phyloP scores from a whole-genome alignment of 2,329 filamentous ascomycete species.

The Venturia pyrina region DNA sequence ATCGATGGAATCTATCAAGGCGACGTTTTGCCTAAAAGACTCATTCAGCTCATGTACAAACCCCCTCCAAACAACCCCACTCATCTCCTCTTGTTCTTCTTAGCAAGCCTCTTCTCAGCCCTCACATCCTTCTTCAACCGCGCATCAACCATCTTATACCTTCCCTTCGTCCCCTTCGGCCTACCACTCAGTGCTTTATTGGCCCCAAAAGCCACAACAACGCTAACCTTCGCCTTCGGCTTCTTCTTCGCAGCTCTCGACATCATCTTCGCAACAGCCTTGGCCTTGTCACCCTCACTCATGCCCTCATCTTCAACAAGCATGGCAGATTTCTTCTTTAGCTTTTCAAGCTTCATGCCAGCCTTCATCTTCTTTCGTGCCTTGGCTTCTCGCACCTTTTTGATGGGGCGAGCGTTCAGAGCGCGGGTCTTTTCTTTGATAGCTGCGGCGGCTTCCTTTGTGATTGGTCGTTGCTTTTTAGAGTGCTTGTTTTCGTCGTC shows the following conservation, averaged over 20 bases:
- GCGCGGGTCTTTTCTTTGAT: constrained; percentile 93
- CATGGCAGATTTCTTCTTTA: constrained; percentile 93
- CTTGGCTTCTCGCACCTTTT: constrained; percentile 96
- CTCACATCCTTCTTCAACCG: constrained; percentile 94
- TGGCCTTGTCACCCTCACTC: constrained; percentile 93
- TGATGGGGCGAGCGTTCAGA: constrained; percentile 91
- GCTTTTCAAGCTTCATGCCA: constrained; percentile 80
- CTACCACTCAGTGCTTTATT: constrained; percentile 81
- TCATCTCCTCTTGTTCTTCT: constrained; percentile 28
- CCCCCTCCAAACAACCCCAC: not conserved
- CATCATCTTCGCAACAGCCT: constrained; percentile 72
- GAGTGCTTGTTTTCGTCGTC: constrained; percentile 85
- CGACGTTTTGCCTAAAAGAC: not conserved
- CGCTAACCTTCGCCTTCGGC: constrained; percentile 68
- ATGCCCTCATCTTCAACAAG: constrained; percentile 81
- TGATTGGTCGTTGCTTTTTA: constrained; percentile 73
- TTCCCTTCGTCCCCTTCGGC: constrained; percentile 85
- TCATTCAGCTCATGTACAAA: not conserved
- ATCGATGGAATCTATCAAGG: no score
- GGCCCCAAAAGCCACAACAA: constrained; percentile 76
- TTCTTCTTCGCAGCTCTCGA: constrained; percentile 77
- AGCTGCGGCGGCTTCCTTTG: constrained; percentile 75
- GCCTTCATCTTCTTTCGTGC: constrained; percentile 96
- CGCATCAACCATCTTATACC: constrained; percentile 94
- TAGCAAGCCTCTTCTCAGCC: constrained; percentile 69